phyloP scores from a whole-genome alignment of 495 filamentous ascomycete species.

The Cudoniella acicularis region DNA sequence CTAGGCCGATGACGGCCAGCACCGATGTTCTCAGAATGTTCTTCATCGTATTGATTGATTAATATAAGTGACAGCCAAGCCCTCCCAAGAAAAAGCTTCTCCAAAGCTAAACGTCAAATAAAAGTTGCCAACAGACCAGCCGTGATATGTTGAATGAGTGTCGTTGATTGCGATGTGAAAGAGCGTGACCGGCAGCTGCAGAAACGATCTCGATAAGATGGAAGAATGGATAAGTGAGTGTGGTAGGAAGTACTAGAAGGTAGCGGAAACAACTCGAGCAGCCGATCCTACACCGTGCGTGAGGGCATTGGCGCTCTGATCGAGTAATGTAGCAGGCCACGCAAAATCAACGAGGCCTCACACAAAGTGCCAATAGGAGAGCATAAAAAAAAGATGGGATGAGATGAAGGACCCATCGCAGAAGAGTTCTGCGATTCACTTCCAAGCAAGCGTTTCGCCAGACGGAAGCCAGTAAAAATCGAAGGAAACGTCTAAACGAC shows the following conservation, averaged over 20 bases:
- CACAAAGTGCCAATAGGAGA: conserved; percentile 12
- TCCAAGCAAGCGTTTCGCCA: conserved; percentile 10
- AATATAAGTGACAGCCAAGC: background rate
- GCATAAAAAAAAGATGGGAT: conserved; percentile 18
- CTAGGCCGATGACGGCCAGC: conserved; percentile 10
- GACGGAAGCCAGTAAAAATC: background rate
- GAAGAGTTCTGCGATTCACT: background rate
- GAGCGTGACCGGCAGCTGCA: conserved; percentile 27
- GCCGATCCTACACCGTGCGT: conserved; percentile 19
- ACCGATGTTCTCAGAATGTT: conserved; percentile 9
- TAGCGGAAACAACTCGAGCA: conserved; percentile 17
- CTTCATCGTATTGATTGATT: conserved; percentile 10
- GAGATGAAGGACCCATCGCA: conserved; percentile 20
- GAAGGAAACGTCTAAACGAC: background rate
- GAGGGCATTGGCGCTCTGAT: conserved; percentile 18
- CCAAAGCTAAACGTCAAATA: conserved; percentile 15
- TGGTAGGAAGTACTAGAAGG: conserved; percentile 5
- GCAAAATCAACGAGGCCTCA: conserved; percentile 7
- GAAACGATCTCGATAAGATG: conserved; percentile 11
- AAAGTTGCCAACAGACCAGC: conserved; percentile 23
- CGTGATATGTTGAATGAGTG: conserved; percentile 21
- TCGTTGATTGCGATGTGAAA: conserved; percentile 10
- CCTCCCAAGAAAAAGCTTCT: background rate
- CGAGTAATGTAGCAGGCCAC: conserved; percentile 14
- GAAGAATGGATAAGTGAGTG: background rate